Evolutionary conservation across 805 yeast species (phyloP), one percentile per base, ranked within the genome.

Genomic region (Suhomyces pyralidae): DNA sequence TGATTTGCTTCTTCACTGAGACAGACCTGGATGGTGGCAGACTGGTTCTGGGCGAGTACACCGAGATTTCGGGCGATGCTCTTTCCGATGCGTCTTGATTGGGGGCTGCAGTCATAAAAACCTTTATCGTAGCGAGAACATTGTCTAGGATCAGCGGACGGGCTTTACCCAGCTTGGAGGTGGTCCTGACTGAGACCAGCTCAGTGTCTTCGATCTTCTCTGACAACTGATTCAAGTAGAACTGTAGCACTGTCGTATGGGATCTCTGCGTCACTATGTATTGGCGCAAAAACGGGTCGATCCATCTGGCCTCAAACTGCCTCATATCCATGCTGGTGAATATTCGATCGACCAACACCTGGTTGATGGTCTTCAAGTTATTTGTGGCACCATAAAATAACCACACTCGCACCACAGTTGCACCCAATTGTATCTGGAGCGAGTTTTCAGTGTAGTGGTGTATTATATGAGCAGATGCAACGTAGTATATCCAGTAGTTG

Each of bases 401-500:
- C 60, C 60, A 57, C 8, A 55, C 7, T 22, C 49, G 19, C 7
- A 19, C 26, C 7, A 17, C 28, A 15, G 49, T 34, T 6, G 14
- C 43, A 8, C 14, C 42, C 17, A 46, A 15, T 7, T 34, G 49
- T 15, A 46, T 22, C 5, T 24, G 10, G 3, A 20, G 14, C n/a
- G 49, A 32, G 9, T 15, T 10, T 10, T 46, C 49, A 2, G 36
- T 17, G 8, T 46, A 46, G 7, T 34, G 26, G 10, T 46, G 49
- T 14, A 36, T 15, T 10, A 46, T 14, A 20, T 46, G 49, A 5
- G 49, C 49, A 3, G 53, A n/a, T 2, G 51, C 49, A 22, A 51
- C 36, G 45, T 51, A 57, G 50, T 57, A 57, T 19, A 53, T n/a
- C 60, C 60, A 57, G 46, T 57, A 57, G 54, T 57, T 57, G 30